Evolutionary conservation across 306 rosid genomes (phyloP), one percentile per base, ranked within the genome.

Genomic region (Vicia villosa): DNA sequence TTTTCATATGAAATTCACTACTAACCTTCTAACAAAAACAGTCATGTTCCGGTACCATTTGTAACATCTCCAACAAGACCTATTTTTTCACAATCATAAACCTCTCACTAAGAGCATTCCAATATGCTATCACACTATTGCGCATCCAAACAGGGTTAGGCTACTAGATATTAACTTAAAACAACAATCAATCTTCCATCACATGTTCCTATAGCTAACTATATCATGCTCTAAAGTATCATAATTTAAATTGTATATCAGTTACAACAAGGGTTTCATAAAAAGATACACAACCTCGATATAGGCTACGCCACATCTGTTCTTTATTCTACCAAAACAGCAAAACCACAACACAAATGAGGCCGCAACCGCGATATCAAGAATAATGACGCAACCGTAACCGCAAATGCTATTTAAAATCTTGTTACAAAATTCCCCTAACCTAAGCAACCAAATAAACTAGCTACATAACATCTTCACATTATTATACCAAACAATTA

Each of bases 111-210:
- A 12, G 26, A 10, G n/a, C 32, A 24, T 37, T 19, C 28, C 41
- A 56, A 71, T 46, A 62, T 14, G 20, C 26, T 8, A 32, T 59
- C 7, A 30, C 5, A 52, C 32, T 11, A 52, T 11, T 52, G 15
- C 10, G 30, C 59, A 52, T 21, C 4, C 3, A 21, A 52, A 52
- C 15, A 21, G 15, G 7, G 32, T 21, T 21, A 10, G 5, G 4
- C 59, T 21, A 0, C 58, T 52, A 52, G 32, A 52, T 21, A 21
- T 52, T 52, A 52, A 21, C 26, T 50, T 50, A 50, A 17, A 20
- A 34, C 37, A 49, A 19, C 20, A 38, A 67, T 6, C 66, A 52
- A 74, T 50, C 63, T 41, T 10, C 38, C 61, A 32, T 30, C 50
- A 42, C 16, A 24, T 24, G 28, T 36, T 73, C 55, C 40, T n/a